Percentiles rank a stretch among this genome's conserved stretches.
phyloP scores from a whole-genome alignment of 2,329 filamentous ascomycete species.

The Aspergillus felis region DNA sequence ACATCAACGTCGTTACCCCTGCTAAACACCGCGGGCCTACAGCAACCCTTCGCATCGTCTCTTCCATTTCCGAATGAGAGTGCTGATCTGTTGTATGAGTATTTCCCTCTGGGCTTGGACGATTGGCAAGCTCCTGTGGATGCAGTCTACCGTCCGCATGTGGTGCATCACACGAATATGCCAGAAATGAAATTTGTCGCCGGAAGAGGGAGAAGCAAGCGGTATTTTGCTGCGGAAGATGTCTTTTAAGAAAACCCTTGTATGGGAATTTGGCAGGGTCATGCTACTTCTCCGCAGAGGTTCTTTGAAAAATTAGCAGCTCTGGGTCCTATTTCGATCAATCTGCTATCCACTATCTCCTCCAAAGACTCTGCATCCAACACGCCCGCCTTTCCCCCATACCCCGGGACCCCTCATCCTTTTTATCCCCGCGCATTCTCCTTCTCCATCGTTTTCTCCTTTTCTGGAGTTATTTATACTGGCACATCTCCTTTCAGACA shows the following conservation, averaged over 20 bases:
- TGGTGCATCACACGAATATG: constrained; percentile 79
- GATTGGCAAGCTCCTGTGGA: constrained; percentile 90
- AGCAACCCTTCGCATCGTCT: constrained; percentile 55
- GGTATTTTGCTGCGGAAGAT: constrained; percentile 66
- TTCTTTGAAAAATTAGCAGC: not conserved
- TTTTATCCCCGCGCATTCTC: not conserved
- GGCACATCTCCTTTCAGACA: not conserved
- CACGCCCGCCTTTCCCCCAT: too few relatives aligned
- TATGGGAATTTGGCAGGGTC: not conserved
- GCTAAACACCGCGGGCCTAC: constrained; percentile 29
- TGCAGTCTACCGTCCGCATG: constrained; percentile 84
- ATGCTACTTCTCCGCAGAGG: not conserved
- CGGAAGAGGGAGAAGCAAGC: constrained; percentile 62
- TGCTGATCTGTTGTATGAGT: constrained; percentile 85
- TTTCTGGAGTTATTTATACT: not conserved
- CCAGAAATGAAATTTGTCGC: constrained; percentile 69
- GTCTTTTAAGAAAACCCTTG: constrained; percentile 24
- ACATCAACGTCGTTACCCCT: constrained; percentile 31
- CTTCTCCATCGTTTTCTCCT: not conserved
- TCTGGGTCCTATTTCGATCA: not conserved
- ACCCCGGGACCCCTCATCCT: too few relatives aligned
- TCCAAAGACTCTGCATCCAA: not conserved
- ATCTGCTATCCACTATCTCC: not conserved
- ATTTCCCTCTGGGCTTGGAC: constrained; percentile 85
- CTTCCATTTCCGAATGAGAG: constrained; percentile 56